Evolutionary conservation across 2,329 filamentous ascomycete species (phyloP).

Genomic region (Colletotrichum sublineola): DNA sequence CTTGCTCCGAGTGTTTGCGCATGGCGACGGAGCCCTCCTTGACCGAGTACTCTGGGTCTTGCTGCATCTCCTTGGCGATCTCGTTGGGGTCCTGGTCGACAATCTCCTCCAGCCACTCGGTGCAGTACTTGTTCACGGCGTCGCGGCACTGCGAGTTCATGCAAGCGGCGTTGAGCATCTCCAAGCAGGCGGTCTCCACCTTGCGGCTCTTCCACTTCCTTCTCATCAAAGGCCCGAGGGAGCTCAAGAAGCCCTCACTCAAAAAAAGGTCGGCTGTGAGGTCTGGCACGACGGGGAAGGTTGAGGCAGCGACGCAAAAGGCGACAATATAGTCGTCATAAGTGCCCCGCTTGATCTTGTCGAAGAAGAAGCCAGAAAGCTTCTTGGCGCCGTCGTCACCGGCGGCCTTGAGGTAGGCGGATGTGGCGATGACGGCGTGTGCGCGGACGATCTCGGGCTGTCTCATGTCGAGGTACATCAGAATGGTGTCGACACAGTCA

Average conservation of each 20-base stretch:
- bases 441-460: slow-evolving; percentile 79
- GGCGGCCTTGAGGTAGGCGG: slow-evolving; percentile 85
- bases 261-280: slow-evolving; percentile 85
- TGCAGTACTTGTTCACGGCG: slow-evolving; percentile 86
- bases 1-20: slow-evolving; percentile 71
- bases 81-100: slow-evolving; percentile 78
- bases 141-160: slow-evolving; percentile 86
- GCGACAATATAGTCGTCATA: slow-evolving; percentile 92
- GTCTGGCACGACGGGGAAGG: slow-evolving; percentile 88
- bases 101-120: slow-evolving; percentile 88
- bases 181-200: slow-evolving; percentile 87
- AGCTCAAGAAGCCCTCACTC: slow-evolving; percentile 86
- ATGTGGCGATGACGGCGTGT: slow-evolving; percentile 84
- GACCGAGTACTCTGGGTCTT: slow-evolving; percentile 70
- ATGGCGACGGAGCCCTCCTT: slow-evolving; percentile 70
- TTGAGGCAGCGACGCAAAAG: slow-evolving; percentile 89
- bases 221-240: slow-evolving; percentile 81
- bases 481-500: slow-evolving; percentile 85
- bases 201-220: slow-evolving; percentile 86
- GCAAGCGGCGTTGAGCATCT: slow-evolving; percentile 92
- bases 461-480: slow-evolving; percentile 89
- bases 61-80: slow-evolving; percentile 62
- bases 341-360: slow-evolving; percentile 78
- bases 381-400: slow-evolving; percentile 77
- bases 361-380: slow-evolving; percentile 81